These are phyloP conservation scores for Epichloe aotearoae DNA, from an alignment of 2,329 filamentous ascomycete species.

Conservation along the genomic window DNA sequence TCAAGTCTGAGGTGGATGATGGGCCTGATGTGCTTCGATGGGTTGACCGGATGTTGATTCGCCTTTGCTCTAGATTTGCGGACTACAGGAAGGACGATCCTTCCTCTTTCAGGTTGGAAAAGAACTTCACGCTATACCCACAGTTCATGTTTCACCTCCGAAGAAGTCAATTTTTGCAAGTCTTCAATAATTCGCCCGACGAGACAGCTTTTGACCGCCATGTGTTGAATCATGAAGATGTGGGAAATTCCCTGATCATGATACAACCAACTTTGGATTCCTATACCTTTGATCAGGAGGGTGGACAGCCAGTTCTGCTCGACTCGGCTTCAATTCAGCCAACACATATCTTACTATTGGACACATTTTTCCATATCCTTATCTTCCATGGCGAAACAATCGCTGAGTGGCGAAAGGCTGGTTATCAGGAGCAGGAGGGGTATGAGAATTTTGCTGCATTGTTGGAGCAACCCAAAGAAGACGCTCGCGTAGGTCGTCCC, in stretches of 20 bases:
- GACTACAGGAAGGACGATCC: slow-evolving; percentile 98
- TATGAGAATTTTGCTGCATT: slow-evolving; percentile 91
- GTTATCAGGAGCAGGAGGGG: slow-evolving; percentile 94
- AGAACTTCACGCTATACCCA: slow-evolving; percentile 97
- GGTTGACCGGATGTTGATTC: slow-evolving; percentile 97
- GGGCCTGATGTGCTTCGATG: slow-evolving; percentile 95
- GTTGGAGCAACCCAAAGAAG: slow-evolving; percentile 88
- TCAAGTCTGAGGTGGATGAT: slow-evolving; percentile 97
- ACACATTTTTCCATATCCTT: slow-evolving; percentile 98
- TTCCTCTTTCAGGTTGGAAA: slow-evolving; percentile 90
- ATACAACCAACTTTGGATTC: slow-evolving; percentile 96
- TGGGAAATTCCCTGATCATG: slow-evolving; percentile 94
- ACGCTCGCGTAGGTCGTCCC: slow-evolving; percentile 60
- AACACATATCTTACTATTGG: slow-evolving; percentile 82
- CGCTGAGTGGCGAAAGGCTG: slow-evolving; percentile 94
- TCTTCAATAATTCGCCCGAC: slow-evolving; percentile 98
- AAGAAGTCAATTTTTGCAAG: slow-evolving; percentile 91
- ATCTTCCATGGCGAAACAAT: slow-evolving; percentile 99
- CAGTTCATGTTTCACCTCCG: slow-evolving; percentile 99
- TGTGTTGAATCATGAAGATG: slow-evolving; percentile 93
- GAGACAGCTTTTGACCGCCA: slow-evolving; percentile 99
- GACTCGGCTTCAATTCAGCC: slow-evolving; percentile 95
- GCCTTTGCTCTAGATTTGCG: slow-evolving; percentile 89
- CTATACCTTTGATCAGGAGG: slow-evolving; percentile 93
- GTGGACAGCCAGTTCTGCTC: slow-evolving; percentile 80